Percentiles rank a stretch among this genome's conserved stretches.
These are phyloP conservation scores for Beauveria sp. DNA, from an alignment of 2,329 filamentous ascomycete species.

Conservation along the genomic window DNA sequence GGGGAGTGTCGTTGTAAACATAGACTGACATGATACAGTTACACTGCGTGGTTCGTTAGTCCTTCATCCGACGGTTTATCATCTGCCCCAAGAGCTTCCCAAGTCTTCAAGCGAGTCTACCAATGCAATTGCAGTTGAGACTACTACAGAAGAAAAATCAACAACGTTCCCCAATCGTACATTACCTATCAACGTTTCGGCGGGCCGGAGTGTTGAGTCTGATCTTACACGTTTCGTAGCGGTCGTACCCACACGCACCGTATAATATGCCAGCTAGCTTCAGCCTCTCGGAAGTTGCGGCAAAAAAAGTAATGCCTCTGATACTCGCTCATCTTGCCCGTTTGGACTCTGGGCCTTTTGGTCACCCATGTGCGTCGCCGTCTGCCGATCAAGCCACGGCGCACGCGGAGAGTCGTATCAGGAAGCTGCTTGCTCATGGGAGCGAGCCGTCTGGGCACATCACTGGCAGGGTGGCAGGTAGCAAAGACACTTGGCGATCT, in stretches of 20 bases:
- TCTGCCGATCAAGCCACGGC: background rate
- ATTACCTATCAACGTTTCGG: background rate
- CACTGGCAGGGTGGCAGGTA: background rate
- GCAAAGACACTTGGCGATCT: background rate
- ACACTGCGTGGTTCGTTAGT: background rate
- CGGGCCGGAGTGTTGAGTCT: background rate
- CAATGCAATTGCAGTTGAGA: no score
- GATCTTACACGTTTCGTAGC: background rate
- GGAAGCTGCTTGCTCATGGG: no score
- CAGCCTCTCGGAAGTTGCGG: constrained; percentile 1
- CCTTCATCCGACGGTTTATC: background rate
- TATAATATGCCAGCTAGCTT: background rate
- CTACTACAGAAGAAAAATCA: no score
- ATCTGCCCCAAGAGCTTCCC: background rate
- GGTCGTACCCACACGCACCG: background rate
- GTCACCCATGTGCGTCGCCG: background rate
- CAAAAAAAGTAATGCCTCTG: constrained; percentile 4
- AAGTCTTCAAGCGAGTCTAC: background rate
- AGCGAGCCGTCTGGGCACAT: no score
- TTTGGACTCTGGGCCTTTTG: background rate
- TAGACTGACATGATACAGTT: background rate
- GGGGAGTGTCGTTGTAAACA: no score
- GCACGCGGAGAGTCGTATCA: background rate
- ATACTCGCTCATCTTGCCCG: background rate
- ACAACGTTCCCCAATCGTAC: background rate